Conservation (phyloP, 371 early-diverging fungal species). For the Zopfochytrium polystomum region DNA sequence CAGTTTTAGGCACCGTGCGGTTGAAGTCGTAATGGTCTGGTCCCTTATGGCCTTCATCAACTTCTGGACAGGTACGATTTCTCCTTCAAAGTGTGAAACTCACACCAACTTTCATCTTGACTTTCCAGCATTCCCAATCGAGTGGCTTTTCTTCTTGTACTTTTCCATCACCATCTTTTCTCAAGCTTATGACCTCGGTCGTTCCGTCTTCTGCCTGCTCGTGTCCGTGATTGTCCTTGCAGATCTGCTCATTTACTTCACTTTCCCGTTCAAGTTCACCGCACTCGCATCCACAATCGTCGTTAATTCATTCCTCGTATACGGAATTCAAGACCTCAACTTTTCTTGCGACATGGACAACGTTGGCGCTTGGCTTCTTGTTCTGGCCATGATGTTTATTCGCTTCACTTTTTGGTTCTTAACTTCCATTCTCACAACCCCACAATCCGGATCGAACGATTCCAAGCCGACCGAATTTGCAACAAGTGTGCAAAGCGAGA, state of each 20-base stretch:
- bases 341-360: constrained; percentile 18
- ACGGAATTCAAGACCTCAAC: constrained; percentile 47
- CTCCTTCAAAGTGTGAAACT: too few relatives aligned
- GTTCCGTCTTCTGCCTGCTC: constrained; percentile 42
- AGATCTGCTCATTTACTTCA: constrained; percentile 41
- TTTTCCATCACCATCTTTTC: constrained; percentile 51
- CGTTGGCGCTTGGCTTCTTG: constrained; percentile 43
- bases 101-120: too few relatives aligned
- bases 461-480: too few relatives aligned
- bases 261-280: constrained; percentile 46
- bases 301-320: constrained; percentile 47
- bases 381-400: constrained; percentile 45
- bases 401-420: constrained; percentile 40
- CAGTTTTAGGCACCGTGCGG: too few relatives aligned
- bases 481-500: too few relatives aligned
- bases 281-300: constrained; percentile 44
- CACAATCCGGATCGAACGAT: too few relatives aligned
- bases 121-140: too few relatives aligned
- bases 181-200: constrained; percentile 46
- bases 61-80: too few relatives aligned
- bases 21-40: too few relatives aligned
- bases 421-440: too few relatives aligned
- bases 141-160: constrained; percentile 52
- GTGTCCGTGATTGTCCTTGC: constrained; percentile 39
- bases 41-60: too few relatives aligned